These are phyloP conservation scores for Gymnopus androsaceus DNA, from an alignment of 1,284 basidiomycete genomes.

Conservation along the genomic window DNA sequence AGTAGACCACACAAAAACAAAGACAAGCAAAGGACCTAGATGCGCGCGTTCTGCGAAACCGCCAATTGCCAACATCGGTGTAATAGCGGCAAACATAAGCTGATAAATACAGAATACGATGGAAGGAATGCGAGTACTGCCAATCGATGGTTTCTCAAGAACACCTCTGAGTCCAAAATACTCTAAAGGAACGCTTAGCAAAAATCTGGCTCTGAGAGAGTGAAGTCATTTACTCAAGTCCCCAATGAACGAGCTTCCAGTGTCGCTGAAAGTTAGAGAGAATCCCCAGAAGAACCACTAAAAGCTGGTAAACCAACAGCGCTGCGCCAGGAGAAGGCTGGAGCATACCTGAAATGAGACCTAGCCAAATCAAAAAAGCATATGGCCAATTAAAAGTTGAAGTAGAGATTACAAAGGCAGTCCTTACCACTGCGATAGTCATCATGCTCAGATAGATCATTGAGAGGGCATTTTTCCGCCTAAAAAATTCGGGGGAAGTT, in stretches of 20 bases:
- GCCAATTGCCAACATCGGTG: constrained; percentile 86
- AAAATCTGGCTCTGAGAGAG: constrained; percentile 38
- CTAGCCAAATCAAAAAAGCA: too few species aligned
- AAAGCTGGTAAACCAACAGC: constrained; percentile 29
- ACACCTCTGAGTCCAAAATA: constrained; percentile 88
- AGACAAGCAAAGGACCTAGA: constrained; percentile 85
- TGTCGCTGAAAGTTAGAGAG: constrained; percentile 71
- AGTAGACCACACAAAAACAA: constrained; percentile 91
- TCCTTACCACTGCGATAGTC: constrained; percentile 72
- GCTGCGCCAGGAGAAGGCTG: background rate
- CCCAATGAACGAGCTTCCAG: constrained; percentile 61
- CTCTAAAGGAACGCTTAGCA: constrained; percentile 32
- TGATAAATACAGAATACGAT: constrained; percentile 90
- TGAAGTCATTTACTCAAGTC: constrained; percentile 57
- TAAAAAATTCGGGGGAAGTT: constrained; percentile 74
- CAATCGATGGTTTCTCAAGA: constrained; percentile 75
- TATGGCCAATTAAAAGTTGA: too few species aligned
- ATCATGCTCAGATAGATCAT: constrained; percentile 90
- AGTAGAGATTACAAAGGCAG: too few species aligned
- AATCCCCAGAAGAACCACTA: constrained; percentile 79
- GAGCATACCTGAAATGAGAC: constrained; percentile 67
- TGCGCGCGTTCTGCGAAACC: constrained; percentile 91
- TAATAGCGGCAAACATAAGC: constrained; percentile 87
- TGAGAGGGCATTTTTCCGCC: constrained; percentile 89
- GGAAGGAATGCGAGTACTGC: constrained; percentile 75